Evolutionary conservation across 2,329 filamentous ascomycete species (phyloP), one percentile per base, ranked within the genome.

Genomic region (Epichloe brachyelytri): DNA sequence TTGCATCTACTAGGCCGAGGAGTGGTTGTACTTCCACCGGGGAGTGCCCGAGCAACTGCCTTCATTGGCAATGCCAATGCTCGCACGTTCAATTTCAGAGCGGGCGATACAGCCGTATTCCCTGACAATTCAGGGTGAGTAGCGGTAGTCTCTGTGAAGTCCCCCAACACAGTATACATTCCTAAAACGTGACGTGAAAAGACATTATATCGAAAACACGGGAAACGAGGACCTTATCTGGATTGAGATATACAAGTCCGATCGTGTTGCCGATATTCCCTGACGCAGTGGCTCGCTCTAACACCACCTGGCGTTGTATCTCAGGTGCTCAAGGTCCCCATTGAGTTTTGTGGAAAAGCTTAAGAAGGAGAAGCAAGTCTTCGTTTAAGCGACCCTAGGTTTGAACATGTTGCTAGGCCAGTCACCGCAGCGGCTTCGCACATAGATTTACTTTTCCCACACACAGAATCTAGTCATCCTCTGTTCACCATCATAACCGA

Each of bases 21-120:
- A 86, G 62, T 86, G 83, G 82, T 65, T 86, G 2, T 86, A 85
- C 65, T 86, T 86, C 68, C 79, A 83, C 61, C 69, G 76, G 53
- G 83, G 82, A 22, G 65, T 71, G 82, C 69, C 0, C 75, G 77
- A 26, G 82, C 81, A 0, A 85, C 80, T 0, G 77, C 83, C 3
- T 86, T 84, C 61, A 78, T 79, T 46, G 82, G 80, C 6, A 75
- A 72, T 58, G 68, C 71, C 11, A 77, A 76, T 50, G 74, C 82
- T 3, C 74, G 82, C 5, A 86, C 82, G 0, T 85, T 85, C 59
- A 79, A 86, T 64, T 83, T 85, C 62, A 68, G 68, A 2, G 73
- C 80, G 4, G 82, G 83, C n/a, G 82, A 86, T 54, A 83, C 80
- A 2, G 82, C 77, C 8, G 79, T 80, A 0, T 85, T 85, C 63